phyloP scores from a whole-genome alignment of 441 rosid species.

The Breynia disticha region DNA sequence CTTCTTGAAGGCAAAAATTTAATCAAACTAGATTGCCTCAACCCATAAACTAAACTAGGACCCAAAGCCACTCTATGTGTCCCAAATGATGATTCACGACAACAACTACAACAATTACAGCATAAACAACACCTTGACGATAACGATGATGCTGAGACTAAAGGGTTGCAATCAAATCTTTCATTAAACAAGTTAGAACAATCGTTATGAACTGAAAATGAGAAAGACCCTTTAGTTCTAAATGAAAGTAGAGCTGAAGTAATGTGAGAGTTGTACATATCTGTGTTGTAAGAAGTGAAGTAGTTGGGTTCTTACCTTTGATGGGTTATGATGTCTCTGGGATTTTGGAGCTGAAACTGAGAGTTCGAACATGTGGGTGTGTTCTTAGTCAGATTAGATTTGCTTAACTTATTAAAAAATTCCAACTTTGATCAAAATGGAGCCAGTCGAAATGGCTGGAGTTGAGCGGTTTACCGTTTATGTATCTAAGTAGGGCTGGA shows the following conservation, averaged over 20 bases:
- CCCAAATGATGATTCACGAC: conserved; percentile 20
- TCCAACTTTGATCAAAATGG: neutral
- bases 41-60: conserved; percentile 46
- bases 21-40: conserved; percentile 66
- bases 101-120: conserved; percentile 31
- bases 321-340: conserved; percentile 2
- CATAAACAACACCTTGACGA: conserved; percentile 19
- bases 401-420: neutral
- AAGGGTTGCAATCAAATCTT: conserved; percentile 35
- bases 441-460: too few relatives aligned
- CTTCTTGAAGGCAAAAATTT: conserved; percentile 51
- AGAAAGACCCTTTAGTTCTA: conserved; percentile 34
- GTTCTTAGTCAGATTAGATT: conserved; percentile 5
- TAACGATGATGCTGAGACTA: conserved; percentile 13
- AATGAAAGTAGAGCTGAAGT: conserved; percentile 39
- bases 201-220: conserved; percentile 38
- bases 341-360: conserved; percentile 14
- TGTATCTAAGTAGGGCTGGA: too few relatives aligned
- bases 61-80: conserved; percentile 22
- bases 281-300: neutral
- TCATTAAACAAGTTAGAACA: conserved; percentile 35
- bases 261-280: conserved; percentile 42
- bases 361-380: conserved; percentile 7
- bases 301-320: conserved; percentile 22
- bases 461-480: too few relatives aligned